phyloP scores from a whole-genome alignment of 2,329 filamentous ascomycete species.

The Xylariaceae sp. region DNA sequence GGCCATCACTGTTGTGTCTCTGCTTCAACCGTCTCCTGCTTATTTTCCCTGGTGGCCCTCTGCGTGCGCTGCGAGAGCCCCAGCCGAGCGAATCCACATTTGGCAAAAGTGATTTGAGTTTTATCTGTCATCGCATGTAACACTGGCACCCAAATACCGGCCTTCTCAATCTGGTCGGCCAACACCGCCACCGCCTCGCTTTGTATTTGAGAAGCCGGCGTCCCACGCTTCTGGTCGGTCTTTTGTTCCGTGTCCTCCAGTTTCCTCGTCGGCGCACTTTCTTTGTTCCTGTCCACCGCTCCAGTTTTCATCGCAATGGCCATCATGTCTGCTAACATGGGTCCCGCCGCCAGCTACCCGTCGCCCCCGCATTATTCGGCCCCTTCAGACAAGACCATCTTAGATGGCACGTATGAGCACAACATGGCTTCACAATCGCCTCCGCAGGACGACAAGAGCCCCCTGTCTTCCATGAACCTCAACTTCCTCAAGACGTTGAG shows the following conservation, averaged over 20 bases:
- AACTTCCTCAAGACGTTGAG: conserved; percentile 63
- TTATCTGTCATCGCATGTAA: conserved; percentile 18
- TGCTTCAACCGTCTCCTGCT: conserved; percentile 4
- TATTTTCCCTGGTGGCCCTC: conserved; percentile 10
- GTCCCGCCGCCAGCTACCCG: conserved; percentile 33
- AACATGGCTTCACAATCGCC: conserved; percentile 47
- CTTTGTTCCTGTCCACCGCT: conserved; percentile 5
- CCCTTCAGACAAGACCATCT: conserved; percentile 28
- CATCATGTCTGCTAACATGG: conserved; percentile 35
- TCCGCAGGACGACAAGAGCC: conserved; percentile 34
- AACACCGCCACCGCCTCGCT: conserved; percentile 19
- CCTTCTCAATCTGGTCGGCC: conserved; percentile 8
- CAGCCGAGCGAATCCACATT: conserved; percentile 11
- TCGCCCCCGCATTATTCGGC: conserved; percentile 34
- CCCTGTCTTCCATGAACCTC: conserved; percentile 47
- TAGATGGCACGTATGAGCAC: conserved; percentile 32
- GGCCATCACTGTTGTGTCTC: conserved; percentile 1
- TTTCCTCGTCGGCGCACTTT: conserved; percentile 6
- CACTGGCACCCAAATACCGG: conserved; percentile 13
- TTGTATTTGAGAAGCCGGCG: conserved; percentile 17
- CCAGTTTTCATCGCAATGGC: conserved; percentile 12
- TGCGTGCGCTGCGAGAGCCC: conserved; percentile 7
- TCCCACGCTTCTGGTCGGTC: conserved; percentile 11
- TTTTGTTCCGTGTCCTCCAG: conserved; percentile 10
- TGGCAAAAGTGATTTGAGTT: conserved; percentile 20